These are phyloP conservation scores for Bacidia gigantensis DNA, from an alignment of 495 filamentous ascomycete species.

Conservation along the genomic window DNA sequence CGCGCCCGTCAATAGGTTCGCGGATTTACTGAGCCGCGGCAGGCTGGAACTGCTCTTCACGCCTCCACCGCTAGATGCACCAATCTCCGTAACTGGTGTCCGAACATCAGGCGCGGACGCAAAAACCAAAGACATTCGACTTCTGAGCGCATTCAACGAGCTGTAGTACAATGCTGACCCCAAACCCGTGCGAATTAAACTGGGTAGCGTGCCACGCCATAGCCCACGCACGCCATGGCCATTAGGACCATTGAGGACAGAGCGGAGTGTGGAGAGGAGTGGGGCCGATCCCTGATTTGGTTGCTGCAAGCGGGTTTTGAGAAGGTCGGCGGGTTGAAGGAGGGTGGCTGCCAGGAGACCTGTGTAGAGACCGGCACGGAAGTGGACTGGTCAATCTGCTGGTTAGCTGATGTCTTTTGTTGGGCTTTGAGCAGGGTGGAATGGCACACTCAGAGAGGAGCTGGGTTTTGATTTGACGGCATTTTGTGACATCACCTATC, in stretches of 20 bases:
- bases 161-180: conserved; percentile 93
- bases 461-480: background rate
- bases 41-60: conserved; percentile 44
- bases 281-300: conserved; percentile 39
- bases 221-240: conserved; percentile 42
- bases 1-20: conserved; percentile 76
- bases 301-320: conserved; percentile 91
- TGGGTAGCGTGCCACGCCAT: conserved; percentile 90
- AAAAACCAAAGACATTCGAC: conserved; percentile 37
- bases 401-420: background rate
- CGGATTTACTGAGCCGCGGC: conserved; percentile 69
- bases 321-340: conserved; percentile 88
- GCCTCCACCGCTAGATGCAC: background rate
- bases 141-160: conserved; percentile 67
- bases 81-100: conserved; percentile 13
- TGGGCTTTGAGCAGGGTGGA: background rate
- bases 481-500: background rate
- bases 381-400: conserved; percentile 36
- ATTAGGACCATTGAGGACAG: conserved; percentile 43
- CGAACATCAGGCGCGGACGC: conserved; percentile 28
- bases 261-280: conserved; percentile 53
- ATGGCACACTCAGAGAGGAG: background rate
- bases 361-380: conserved; percentile 60
- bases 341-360: conserved; percentile 77
- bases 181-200: conserved; percentile 79